Evolutionary conservation across 2,329 filamentous ascomycete genomes (phyloP).

Genomic region (Chrysoporthe cubensis): DNA sequence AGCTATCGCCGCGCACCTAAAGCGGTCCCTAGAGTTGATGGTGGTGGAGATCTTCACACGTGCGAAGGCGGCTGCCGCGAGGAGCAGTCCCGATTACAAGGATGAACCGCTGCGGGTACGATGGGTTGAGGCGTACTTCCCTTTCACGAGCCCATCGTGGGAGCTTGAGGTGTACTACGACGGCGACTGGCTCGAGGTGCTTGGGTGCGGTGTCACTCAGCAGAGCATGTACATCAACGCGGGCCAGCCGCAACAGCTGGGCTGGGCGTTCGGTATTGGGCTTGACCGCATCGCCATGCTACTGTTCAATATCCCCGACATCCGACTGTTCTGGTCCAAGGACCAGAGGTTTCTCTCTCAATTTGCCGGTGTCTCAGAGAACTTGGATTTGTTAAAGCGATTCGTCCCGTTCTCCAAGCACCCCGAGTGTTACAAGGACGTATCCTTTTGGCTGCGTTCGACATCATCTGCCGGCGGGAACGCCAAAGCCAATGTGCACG

Average conservation of each 20-base stretch:
- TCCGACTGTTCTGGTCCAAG: slow-evolving; percentile 91
- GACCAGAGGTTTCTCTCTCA: slow-evolving; percentile 86
- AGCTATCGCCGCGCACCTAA: slow-evolving; percentile 82
- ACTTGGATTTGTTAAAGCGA: slow-evolving; percentile 54
- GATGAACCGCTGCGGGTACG: slow-evolving; percentile 81
- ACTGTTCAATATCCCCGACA: slow-evolving; percentile 93
- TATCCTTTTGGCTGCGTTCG: slow-evolving; percentile 84
- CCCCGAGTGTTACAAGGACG: slow-evolving; percentile 86
- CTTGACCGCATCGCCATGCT: slow-evolving; percentile 97
- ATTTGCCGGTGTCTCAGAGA: slow-evolving; percentile 67
- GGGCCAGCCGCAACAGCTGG: slow-evolving; percentile 73
- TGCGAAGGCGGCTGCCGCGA: slow-evolving; percentile 68
- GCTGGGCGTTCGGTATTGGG: slow-evolving; percentile 95
- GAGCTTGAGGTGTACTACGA: slow-evolving; percentile 95
- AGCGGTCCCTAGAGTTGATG: slow-evolving; percentile 85
- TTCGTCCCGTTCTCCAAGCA: slow-evolving; percentile 92
- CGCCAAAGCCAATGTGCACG: slow-evolving; percentile 42
- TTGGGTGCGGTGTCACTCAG: slow-evolving; percentile 89
- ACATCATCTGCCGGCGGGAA: slow-evolving; percentile 52
- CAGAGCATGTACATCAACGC: slow-evolving; percentile 82
- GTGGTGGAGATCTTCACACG: slow-evolving; percentile 86
- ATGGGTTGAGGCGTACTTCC: slow-evolving; percentile 98
- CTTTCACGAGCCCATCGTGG: slow-evolving; percentile 94
- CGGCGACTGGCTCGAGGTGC: slow-evolving; percentile 92
- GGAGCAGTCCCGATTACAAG: slow-evolving; percentile 51